A percentile compares a stretch with the other conserved stretches of the same genome.
phyloP scores from a whole-genome alignment of 2,329 filamentous ascomycete species.

The Bipolaris cookei region DNA sequence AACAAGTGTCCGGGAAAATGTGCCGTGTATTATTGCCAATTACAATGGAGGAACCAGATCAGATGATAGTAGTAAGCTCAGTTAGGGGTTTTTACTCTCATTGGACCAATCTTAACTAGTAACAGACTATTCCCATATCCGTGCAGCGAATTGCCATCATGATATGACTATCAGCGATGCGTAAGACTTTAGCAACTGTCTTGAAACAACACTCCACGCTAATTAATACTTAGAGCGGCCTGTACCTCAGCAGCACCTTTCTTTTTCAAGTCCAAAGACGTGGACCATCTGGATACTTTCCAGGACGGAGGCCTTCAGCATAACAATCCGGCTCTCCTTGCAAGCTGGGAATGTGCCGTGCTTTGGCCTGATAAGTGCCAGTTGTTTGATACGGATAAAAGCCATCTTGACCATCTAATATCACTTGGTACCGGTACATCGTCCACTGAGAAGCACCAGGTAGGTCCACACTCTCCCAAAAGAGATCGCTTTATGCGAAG shows the following conservation, averaged over 20 bases:
- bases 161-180: background rate
- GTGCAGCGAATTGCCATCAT: background rate
- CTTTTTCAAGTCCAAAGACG: background rate
- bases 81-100: background rate
- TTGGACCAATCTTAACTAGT: background rate
- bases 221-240: background rate
- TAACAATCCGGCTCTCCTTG: background rate
- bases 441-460: background rate
- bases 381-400: background rate
- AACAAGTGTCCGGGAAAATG: background rate
- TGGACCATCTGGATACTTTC: background rate
- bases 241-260: background rate
- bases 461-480: background rate
- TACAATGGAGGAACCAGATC: background rate
- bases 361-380: background rate
- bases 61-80: background rate
- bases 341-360: background rate
- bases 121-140: background rate
- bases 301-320: background rate
- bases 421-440: background rate
- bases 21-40: background rate
- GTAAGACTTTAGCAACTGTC: background rate
- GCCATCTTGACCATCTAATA: background rate
- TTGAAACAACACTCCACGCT: background rate
- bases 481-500: background rate